Base-by-base conservation (phyloP, 306 rosid genomes). In the Cicer cuneatum region DNA sequence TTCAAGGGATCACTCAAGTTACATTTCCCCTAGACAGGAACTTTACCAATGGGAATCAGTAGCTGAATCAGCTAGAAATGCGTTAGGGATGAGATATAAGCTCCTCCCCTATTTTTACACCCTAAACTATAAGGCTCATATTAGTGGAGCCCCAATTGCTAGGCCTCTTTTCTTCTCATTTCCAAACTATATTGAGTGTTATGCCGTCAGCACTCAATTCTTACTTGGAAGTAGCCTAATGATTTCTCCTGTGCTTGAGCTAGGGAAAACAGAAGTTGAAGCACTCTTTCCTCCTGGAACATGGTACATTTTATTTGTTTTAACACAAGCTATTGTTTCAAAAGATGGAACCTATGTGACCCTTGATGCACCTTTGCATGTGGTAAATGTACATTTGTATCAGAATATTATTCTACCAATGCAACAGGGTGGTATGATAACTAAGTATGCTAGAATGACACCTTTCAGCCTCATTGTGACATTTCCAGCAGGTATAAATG, bases 21-120 rank as follows among this genome's bases (percentile, higher is more conserved):
- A 11, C 73, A 80, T 82, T 78, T 89, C 97, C 49, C 97, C 95
- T 19, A 87, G 98, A 75, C 98, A 94, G 45, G 98, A 91, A 76
- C 95, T 91, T 87, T 89, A 94, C 77, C 98, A 87, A 81, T 94
- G 96, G 98, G 85, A 90, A 7, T 91, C 98, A 0, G 96, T 94
- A 5, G 96, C 96, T 7, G 66, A 78, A 59, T 91, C 97, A 49
- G 94, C 94, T 38, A 81, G 96, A 80, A 93, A 91, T 75, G 98
- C 98, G 47, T 82, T 93, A 14, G 96, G 97, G 7, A 81, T 90
- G 91, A 84, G 98, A 84, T 94, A 94, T 67, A 88, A 87, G 87
- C 91, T 94, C 16, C 86, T 94, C 2, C 93, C 97, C 11, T 91
- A 91, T 66, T 73, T 94, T 0, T 91, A 94, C 87, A 91, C 97